Evolutionary conservation across 768 basidiomycete species (phyloP), one percentile per base, ranked within the genome.

Genomic region (Exsudoporus frostii): DNA sequence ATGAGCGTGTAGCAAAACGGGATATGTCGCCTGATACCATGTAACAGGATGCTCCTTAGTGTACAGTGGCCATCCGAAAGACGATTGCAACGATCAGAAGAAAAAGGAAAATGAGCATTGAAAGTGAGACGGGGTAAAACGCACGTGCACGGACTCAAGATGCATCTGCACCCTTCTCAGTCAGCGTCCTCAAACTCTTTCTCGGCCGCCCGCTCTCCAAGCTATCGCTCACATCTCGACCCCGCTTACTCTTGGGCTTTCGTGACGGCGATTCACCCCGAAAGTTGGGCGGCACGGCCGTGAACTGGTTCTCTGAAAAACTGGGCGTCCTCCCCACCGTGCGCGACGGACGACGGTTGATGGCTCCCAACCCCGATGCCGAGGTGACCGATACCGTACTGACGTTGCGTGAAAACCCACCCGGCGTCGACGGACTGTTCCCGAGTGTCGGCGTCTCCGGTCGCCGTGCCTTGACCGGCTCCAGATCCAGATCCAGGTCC

Each of bases 1-100:
- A 97, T 98, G 96, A 93, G 90, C 68, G 91, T 92, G 41, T 91
- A 70, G 17, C 22, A 17, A 36, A 29, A 13, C 3, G 30, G n/a
- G 5, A 5, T 22, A 32, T 43, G 38, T 56, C n/a, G 51, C 20
- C 17, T 24, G 51, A 51, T 62, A 54, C 32, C 40, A 49, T 34
- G 34, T 24, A 43, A 44, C 29, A 6, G 19, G 36, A 49, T 44
- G 47, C 47, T 27, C 40, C 17, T 17, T 47, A 19, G 4, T 40
- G 33, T 40, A 34, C 36, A 29, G 0, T 48, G 29, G 38, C 14
- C 7, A 41, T 40, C 14, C 19, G 19, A 39, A 5, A 25, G 50
- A n/a, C 19, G n/a, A n/a, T 20, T 7, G 24, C 29, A 25, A 43
- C 37, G 36, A 19, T 15, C 3, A 11, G 17, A 5, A 13, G 10